A percentile compares a stretch with the other conserved stretches of the same genome.
These are phyloP conservation scores for Boletus tomentosulus DNA, from an alignment of 768 basidiomycete species.

Conservation along the genomic window DNA sequence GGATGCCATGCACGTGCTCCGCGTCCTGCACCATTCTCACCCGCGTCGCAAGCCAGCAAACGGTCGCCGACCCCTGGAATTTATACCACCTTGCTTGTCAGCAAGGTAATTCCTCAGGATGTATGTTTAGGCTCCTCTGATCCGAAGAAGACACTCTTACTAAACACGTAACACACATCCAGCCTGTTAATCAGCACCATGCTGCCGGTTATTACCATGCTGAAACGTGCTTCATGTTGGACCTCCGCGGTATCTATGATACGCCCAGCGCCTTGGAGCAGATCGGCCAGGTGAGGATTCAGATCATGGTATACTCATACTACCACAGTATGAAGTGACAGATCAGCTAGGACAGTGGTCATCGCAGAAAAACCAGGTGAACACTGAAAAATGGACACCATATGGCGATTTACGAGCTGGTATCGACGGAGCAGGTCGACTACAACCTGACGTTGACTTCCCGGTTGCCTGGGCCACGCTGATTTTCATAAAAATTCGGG, in stretches of 20 bases:
- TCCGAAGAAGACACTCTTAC: not conserved
- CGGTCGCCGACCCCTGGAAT: no score
- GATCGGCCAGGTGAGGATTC: not conserved
- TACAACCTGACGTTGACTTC: not conserved
- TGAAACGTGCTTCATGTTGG: not conserved
- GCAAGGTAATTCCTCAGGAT: no score
- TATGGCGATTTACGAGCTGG: not conserved
- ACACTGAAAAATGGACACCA: not conserved
- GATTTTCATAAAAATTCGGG: not conserved
- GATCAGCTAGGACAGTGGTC: no score
- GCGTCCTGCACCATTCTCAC: no score
- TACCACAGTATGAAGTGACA: not conserved
- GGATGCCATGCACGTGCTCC: no score
- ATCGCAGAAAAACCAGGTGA: no score
- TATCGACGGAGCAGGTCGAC: not conserved
- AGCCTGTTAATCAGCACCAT: not conserved
- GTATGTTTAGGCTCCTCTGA: not conserved
- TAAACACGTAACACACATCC: not conserved
- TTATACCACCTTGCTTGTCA: no score
- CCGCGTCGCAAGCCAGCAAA: no score
- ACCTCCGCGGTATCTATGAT: not conserved
- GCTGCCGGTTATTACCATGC: not conserved
- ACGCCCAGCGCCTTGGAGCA: not conserved
- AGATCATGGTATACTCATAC: no score
- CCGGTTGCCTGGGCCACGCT: not conserved